Evolutionary conservation across 169 alveolate species (phyloP).

Genomic region (Plasmodium berghei): DNA sequence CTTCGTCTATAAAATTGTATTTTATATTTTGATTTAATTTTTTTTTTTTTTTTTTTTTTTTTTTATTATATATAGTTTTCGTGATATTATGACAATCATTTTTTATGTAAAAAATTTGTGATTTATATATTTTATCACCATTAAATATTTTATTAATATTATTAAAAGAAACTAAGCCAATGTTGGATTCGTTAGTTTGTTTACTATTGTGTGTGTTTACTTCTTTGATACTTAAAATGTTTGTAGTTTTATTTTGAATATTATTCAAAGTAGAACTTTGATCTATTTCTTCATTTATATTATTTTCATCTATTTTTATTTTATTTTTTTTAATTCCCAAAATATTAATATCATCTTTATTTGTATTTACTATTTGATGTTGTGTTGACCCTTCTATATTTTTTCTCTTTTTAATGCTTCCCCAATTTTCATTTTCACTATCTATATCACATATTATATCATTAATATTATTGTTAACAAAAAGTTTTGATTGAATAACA

Average conservation of each 20-base stretch:
- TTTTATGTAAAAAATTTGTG: conserved; percentile 23
- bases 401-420: neutral
- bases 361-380: neutral
- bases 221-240: neutral
- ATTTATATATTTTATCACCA: conserved; percentile 19
- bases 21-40: neutral
- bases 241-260: too few relatives aligned
- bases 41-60: conserved; percentile 5
- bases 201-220: neutral
- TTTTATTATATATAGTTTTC: neutral
- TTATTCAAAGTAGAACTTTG: neutral
- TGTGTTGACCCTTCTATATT: neutral
- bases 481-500: conserved; percentile 19
- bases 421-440: neutral
- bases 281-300: neutral
- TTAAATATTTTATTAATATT: conserved; percentile 15
- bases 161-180: conserved; percentile 17
- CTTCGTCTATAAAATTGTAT: conserved; percentile 47
- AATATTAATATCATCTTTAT: too few relatives aligned
- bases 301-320: neutral
- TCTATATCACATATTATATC: conserved; percentile 24
- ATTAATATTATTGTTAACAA: neutral
- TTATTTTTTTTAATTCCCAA: too few relatives aligned
- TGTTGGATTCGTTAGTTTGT: neutral
- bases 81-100: neutral